Conservation (phyloP, 1,139 yeast genomes). For the Diutina ranongensis region DNA sequence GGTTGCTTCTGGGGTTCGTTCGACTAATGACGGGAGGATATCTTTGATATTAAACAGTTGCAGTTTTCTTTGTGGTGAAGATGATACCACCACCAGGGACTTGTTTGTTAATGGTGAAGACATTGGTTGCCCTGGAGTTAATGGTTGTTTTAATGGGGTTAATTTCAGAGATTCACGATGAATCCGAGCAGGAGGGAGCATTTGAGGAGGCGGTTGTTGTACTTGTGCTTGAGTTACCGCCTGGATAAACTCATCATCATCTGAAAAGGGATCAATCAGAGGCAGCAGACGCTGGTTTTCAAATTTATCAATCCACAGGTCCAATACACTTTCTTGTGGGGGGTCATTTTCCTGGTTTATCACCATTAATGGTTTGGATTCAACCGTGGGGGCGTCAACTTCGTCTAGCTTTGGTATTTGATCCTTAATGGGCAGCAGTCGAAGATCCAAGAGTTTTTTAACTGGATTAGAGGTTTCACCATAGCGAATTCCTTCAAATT, state of each 20-base stretch:
- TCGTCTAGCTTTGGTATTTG: not conserved
- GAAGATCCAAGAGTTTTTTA: not conserved
- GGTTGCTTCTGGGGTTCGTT: not conserved
- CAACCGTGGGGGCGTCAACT: not conserved
- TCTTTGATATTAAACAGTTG: not conserved
- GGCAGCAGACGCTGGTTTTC: slow-evolving; percentile 3
- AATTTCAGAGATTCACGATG: not conserved
- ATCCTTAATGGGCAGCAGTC: slow-evolving; percentile 2
- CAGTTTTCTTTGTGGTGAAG: not conserved
- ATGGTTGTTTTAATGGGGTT: not conserved
- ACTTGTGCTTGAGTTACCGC: not conserved
- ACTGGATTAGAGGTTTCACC: not conserved
- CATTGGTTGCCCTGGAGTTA: not conserved
- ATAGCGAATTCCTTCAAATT: not conserved
- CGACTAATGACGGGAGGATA: not conserved
- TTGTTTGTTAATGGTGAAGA: not conserved
- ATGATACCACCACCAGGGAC: no score
- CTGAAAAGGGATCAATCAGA: not conserved
- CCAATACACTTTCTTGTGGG: not conserved
- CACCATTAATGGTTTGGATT: not conserved
- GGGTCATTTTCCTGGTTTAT: not conserved
- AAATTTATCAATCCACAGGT: slow-evolving; percentile 1
- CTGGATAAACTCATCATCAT: slow-evolving; percentile 1
- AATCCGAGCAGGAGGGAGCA: not conserved
- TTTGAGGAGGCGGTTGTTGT: not conserved